Base-by-base conservation (phyloP, 768 basidiomycete species). In the Coprinopsis sp. region DNA sequence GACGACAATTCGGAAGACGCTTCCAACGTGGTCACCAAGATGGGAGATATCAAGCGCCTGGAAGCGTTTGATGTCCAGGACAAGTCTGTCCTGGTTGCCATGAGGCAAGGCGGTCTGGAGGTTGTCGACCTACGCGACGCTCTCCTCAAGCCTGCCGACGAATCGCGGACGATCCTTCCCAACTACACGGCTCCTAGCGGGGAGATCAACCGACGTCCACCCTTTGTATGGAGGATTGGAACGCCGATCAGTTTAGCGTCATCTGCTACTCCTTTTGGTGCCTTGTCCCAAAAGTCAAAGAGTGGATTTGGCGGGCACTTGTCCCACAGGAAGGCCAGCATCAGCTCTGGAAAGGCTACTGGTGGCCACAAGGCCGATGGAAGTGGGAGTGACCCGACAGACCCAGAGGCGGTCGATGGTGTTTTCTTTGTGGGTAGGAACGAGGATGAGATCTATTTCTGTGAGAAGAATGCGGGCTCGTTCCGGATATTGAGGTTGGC, bases 41-140 rank as follows among this genome's bases (percentile, higher is more conserved):
- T 92, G 70, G 90, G 90, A 13, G 90, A 92, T 55, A 74, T 92
- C 31, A 88, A 86, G 63, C 82, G 86, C 8, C 57, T 92, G 19
- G 90, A 92, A 62, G 84, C 89, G 2, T 86, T 92, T 47, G 88
- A 91, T 58, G 73, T 88, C 31, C 69, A 77, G 37, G 78, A 86
- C 51, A 78, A 85, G 16, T 81, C 90, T 4, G 78, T 92, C 8
- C 71, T 92, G 4, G 82, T 92, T 27, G 90, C 90, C 13, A 78
- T 92, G 79, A 82, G 90, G 18, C 88, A 88, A 62, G 88, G 89
- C 25, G 90, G 91, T 2, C 63, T 92, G 29, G 90, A 92, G 57
- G 89, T 77, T 1, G 81, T 90, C 24, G 85, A 91, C 55, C 70
- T 91, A 27, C 73, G 80, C 22, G 90, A 92, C 59, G 90, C 88